Evolutionary conservation across 1,139 yeast species (phyloP).

Genomic region (Arxiozyma heterogenica): DNA sequence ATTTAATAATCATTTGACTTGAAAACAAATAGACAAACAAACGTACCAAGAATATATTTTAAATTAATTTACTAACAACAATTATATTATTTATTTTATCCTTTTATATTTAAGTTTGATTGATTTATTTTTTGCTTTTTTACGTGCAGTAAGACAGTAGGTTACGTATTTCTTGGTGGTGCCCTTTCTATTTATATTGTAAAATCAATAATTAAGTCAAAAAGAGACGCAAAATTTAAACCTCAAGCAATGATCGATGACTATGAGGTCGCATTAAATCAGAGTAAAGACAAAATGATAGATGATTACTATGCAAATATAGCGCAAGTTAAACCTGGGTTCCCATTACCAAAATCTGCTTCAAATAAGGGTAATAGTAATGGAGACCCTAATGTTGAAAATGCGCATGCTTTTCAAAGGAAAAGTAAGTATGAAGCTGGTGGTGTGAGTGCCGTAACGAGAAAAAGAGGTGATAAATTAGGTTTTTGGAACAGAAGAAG

Average conservation of each 20-base stretch:
- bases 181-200: conserved; percentile 20
- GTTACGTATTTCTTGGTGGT: conserved; percentile 20
- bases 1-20: neutral
- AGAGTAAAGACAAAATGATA: neutral
- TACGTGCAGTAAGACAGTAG: conserved; percentile 16
- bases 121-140: too few species aligned
- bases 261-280: conserved; percentile 3
- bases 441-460: conserved; percentile 46
- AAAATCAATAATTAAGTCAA: conserved; percentile 20
- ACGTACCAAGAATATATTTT: neutral
- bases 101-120: too few species aligned
- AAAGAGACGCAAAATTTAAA: conserved; percentile 23
- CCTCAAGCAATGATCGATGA: conserved; percentile 16
- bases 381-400: neutral
- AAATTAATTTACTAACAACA: conserved; percentile 3
- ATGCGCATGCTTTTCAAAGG: conserved; percentile 25
- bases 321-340: conserved; percentile 37
- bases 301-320: conserved; percentile 25
- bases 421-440: conserved; percentile 60
- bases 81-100: neutral
- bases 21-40: neutral
- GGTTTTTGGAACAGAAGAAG: conserved; percentile 30
- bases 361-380: conserved; percentile 3
- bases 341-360: conserved; percentile 30
- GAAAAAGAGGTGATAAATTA: conserved; percentile 32